phyloP scores from a whole-genome alignment of 257 asterid genomes.

The Solanum peruvianum region DNA sequence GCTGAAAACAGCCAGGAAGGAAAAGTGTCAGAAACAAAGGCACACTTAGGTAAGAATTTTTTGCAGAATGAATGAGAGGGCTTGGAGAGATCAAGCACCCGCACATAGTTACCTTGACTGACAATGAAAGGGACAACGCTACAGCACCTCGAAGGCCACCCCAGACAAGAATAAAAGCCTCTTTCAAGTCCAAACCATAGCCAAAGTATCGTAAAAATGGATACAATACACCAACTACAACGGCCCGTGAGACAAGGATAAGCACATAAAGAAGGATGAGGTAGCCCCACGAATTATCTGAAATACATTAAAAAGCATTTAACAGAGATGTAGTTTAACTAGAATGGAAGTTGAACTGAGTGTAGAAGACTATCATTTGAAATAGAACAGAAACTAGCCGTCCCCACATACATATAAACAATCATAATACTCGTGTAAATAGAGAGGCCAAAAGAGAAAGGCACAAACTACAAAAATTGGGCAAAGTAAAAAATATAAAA shows the following conservation, averaged over 20 bases:
- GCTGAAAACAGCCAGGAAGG: constrained; percentile 48
- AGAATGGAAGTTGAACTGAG: neutral
- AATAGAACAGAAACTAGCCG: neutral
- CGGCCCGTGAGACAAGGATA: constrained; percentile 64
- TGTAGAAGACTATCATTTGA: neutral
- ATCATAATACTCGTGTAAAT: neutral
- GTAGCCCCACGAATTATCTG: constrained; percentile 91
- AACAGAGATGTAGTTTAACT: neutral
- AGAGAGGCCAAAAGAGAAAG: neutral
- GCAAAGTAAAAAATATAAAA: neutral
- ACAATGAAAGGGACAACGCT: constrained; percentile 72
- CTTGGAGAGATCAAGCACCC: neutral
- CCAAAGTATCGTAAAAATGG: constrained; percentile 81
- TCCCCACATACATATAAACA: neutral
- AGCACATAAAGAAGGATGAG: constrained; percentile 66
- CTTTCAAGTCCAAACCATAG: constrained; percentile 90
- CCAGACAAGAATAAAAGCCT: constrained; percentile 83
- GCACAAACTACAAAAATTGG: neutral
- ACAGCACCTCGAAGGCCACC: constrained; percentile 97
- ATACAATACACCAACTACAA: constrained; percentile 62
- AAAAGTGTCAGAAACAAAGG: constrained; percentile 5
- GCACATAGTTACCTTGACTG: constrained; percentile 52
- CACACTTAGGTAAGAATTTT: neutral
- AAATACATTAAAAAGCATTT: constrained; percentile 10
- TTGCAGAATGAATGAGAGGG: neutral